Conservation (phyloP, 441 rosid species). For the Metrosideros polymorpha region DNA sequence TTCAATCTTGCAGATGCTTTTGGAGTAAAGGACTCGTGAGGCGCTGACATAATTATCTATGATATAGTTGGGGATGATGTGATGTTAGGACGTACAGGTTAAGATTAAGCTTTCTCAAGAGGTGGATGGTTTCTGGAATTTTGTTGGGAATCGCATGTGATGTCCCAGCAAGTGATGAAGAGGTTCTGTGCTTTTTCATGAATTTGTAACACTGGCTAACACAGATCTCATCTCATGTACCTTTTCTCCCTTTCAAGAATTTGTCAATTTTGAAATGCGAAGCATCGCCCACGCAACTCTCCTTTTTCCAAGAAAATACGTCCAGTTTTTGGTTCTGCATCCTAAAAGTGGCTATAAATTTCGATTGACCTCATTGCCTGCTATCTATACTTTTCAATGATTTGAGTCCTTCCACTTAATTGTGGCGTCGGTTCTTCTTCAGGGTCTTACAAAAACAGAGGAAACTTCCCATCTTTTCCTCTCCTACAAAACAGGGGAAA, state of each 20-base stretch:
- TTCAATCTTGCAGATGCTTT: slow-evolving; percentile 56
- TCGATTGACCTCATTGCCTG: neutral
- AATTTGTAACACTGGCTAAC: neutral
- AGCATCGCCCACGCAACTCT: neutral
- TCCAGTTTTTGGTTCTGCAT: neutral
- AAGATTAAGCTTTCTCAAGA: neutral
- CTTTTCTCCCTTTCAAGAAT: neutral
- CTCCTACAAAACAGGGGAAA: neutral
- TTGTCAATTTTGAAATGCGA: neutral
- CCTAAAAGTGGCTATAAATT: neutral
- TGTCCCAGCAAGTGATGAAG: neutral
- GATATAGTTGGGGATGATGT: neutral
- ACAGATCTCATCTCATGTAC: neutral
- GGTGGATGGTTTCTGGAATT: neutral
- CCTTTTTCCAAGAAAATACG: neutral
- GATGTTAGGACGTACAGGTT: neutral
- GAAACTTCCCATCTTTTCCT: neutral
- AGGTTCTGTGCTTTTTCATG: neutral
- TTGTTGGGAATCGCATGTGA: neutral
- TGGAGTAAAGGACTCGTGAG: slow-evolving; percentile 22
- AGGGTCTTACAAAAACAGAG: neutral
- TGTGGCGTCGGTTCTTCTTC: neutral
- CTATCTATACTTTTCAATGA: neutral
- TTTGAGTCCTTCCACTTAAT: neutral
- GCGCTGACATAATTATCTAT: neutral